Evolutionary conservation across 108 stramenopile genomes (phyloP), one percentile per base, ranked within the genome.

Genomic region (Pseudonitzschia multiseries): DNA sequence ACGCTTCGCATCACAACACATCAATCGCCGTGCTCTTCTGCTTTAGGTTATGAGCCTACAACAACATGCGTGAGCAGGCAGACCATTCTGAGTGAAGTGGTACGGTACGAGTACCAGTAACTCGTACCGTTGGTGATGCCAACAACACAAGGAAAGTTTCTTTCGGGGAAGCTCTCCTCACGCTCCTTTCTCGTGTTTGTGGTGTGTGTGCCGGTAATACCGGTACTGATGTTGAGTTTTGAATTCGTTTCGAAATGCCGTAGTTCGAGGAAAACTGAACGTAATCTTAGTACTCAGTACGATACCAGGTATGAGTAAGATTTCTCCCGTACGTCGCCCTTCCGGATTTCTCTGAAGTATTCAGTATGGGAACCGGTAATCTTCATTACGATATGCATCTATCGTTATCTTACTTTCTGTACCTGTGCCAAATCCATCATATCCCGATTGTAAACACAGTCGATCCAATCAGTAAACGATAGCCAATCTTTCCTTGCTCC

Each of bases 61-160:
- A 48, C 46, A 48, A 48, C 46, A 48, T 48, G 64, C 33, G 22
- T 26, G 41, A 36, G 24, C 33, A 43, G 42, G 12, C 41, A 43
- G 24, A 65, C 29, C 27, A 64, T 27, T 4, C 33, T 6, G 33
- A n/a, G 20, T 29, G 62, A 64, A 64, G 62, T 29, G 22, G n/a
- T 36, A 64, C 13, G n/a, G n/a, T n/a, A n/a, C 36, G 62, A 36
- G 14, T 6, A 36, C 22, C 36, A 31, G 32, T 4, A 31, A 18
- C 8, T 18, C 8, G 18, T 18, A 40, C 33, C 64, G 29, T 65
- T 65, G 18, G 64, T 36, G 32, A 65, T 65, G 29, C 61, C 61
- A 62, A 33, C 33, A 18, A 33, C 33, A 27, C 15, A n/a, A n/a
- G n/a, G 33, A 27, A 62, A 14, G 6, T 62, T 33, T 26, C 6